Conservation (phyloP, 2,329 filamentous ascomycete genomes). For the Zasmidium citrigriseum region DNA sequence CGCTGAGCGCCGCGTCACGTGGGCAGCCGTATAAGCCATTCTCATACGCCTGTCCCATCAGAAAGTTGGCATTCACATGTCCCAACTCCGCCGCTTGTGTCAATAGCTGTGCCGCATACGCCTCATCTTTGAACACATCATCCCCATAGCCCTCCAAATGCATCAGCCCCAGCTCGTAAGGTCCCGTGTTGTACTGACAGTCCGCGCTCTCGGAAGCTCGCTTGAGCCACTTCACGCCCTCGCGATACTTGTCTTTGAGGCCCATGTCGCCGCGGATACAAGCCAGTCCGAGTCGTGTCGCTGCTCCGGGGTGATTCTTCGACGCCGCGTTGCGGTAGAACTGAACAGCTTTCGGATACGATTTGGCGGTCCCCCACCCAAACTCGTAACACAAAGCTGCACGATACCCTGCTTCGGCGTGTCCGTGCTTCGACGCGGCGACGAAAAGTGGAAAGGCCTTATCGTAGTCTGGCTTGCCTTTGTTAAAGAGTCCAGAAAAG, state of each 20-base stretch:
- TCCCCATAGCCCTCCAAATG: slow-evolving; percentile 94
- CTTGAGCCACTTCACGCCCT: slow-evolving; percentile 96
- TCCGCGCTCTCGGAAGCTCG: slow-evolving; percentile 88
- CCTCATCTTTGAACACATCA: slow-evolving; percentile 87
- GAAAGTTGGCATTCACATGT: slow-evolving; percentile 80
- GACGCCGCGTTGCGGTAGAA: slow-evolving; percentile 88
- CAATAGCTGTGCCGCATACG: slow-evolving; percentile 89
- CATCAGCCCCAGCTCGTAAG: slow-evolving; percentile 83
- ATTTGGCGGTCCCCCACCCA: slow-evolving; percentile 91
- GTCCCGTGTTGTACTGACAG: slow-evolving; percentile 85
- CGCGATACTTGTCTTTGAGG: slow-evolving; percentile 72
- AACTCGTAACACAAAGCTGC: slow-evolving; percentile 96
- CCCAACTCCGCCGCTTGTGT: slow-evolving; percentile 92
- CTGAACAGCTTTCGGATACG: slow-evolving; percentile 88
- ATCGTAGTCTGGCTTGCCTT: slow-evolving; percentile 88
- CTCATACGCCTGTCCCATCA: slow-evolving; percentile 96
- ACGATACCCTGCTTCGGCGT: slow-evolving; percentile 93
- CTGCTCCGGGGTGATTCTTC: slow-evolving; percentile 92
- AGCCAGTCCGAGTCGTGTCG: slow-evolving; percentile 87
- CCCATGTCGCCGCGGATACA: slow-evolving; percentile 90
- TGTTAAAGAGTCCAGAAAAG: slow-evolving; percentile 91
- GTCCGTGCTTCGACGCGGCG: slow-evolving; percentile 91
- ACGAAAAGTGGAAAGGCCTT: slow-evolving; percentile 91
- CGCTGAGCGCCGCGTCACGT: slow-evolving; percentile 84
- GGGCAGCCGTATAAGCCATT: slow-evolving; percentile 86